Percentiles rank a stretch among this genome's conserved stretches.
phyloP scores from a whole-genome alignment of 768 basidiomycete genomes.

The Boletus huronensis region DNA sequence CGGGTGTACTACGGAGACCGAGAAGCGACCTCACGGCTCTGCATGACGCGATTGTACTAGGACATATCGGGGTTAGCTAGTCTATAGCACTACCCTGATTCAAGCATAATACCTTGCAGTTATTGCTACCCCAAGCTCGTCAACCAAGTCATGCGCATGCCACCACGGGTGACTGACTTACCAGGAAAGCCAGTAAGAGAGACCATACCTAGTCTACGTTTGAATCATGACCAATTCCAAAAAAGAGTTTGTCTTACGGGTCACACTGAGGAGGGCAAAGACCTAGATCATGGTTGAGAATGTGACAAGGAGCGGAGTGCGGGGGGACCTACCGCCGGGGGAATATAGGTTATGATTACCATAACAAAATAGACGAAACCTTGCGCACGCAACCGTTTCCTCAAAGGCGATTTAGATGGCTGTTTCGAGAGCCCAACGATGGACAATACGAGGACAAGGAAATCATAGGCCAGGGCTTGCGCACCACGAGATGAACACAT shows the following conservation, averaged over 20 bases:
- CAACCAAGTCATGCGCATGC: background rate
- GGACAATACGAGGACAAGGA: conserved; percentile 19
- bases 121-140: conserved; percentile 8
- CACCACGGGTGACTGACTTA: background rate
- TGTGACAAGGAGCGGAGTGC: too few species aligned
- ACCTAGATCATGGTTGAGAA: conserved; percentile 3
- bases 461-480: conserved; percentile 23
- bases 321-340: conserved; percentile 4
- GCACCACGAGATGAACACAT: background rate
- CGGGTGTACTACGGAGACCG: background rate
- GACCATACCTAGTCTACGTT: conserved; percentile 4
- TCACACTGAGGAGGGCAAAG: conserved; percentile 7
- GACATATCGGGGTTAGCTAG: background rate
- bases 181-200: background rate
- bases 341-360: conserved; percentile 15
- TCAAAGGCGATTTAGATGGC: conserved; percentile 15
- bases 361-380: conserved; percentile 22
- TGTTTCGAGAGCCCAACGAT: conserved; percentile 14
- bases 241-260: background rate
- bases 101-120: conserved; percentile 15
- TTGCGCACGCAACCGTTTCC: conserved; percentile 17
- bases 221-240: background rate
- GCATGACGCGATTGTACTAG: conserved; percentile 15
- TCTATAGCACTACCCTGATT: too few species aligned
- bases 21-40: conserved; percentile 20